Conservation (phyloP, 345 rosid species). For the Anastatica hierochuntica region DNA sequence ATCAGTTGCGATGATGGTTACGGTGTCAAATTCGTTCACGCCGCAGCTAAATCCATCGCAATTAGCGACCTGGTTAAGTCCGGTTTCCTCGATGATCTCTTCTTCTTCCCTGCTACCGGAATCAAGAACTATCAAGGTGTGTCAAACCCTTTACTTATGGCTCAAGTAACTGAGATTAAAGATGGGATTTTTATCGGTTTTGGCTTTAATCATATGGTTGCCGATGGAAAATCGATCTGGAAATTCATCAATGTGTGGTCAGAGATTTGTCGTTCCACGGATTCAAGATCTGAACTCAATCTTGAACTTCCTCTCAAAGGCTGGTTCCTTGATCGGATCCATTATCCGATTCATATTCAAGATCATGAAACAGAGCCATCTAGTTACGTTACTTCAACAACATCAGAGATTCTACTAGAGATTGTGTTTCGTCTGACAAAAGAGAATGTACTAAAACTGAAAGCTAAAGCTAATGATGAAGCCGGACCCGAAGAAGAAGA, state of each 20-base stretch:
- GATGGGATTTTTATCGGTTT: slow-evolving; percentile 35
- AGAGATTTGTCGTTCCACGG: slow-evolving; percentile 16
- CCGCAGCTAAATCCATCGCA: slow-evolving; percentile 25
- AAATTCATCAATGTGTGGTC: slow-evolving; percentile 37
- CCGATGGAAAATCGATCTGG: slow-evolving; percentile 31
- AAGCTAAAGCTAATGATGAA: slow-evolving; percentile 28
- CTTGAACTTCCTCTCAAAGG: not conserved
- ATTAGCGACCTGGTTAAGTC: too few species aligned
- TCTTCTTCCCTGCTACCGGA: slow-evolving; percentile 28
- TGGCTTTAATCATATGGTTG: slow-evolving; percentile 21
- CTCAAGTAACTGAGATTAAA: slow-evolving; percentile 30
- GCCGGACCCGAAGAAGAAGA: not conserved
- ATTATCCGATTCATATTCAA: slow-evolving; percentile 11
- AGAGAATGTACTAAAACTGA: slow-evolving; percentile 13
- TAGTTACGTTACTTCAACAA: not conserved
- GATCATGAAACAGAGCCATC: not conserved
- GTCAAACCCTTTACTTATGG: slow-evolving; percentile 25
- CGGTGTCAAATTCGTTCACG: slow-evolving; percentile 27
- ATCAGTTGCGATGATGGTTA: not conserved
- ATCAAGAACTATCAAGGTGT: slow-evolving; percentile 13
- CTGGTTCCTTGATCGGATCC: slow-evolving; percentile 3
- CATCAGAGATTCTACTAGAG: slow-evolving; percentile 4
- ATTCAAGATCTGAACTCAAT: not conserved
- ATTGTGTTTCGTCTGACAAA: slow-evolving; percentile 20
- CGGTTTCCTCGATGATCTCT: too few species aligned